Base-by-base conservation (phyloP, 371 early-diverging fungal genomes). In the Funneliformis caledonium region DNA sequence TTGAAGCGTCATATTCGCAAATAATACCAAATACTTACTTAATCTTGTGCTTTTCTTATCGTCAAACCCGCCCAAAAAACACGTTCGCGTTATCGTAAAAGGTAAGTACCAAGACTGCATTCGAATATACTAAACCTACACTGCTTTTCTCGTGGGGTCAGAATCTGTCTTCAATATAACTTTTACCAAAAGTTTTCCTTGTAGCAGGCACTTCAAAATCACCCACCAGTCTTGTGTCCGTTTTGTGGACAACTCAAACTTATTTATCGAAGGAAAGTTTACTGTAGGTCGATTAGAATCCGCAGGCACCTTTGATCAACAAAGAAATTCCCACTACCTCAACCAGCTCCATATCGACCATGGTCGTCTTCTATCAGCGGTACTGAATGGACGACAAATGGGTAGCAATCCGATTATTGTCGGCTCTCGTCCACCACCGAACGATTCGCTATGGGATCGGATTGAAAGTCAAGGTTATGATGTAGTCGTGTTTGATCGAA, bases 231-330 rank as follows among this genome's bases (percentile, higher is more conserved):
- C 14, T 67, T 43, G 64, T 76, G 43, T 64, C 22, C n/a, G 14
- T 76, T 76, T 76, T 47, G 2, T 64, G 3, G 76, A 76, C 47
- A 64, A 76, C 47, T 76, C 76, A 7, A 64, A 26, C 37, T 3
- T 75, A 10, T 59, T 19, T 45, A 37, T 37, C 42, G 61, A 75
- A 37, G 76, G n/a, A 31, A 64, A 64, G 9, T 70, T 16, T 70
- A 70, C 19, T 47, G 47, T 70, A 45, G 70, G 48, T n/a, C 48
- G 22, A 8, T 2, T 70, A 48, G 70, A 48, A 10, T 5, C 47
- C 7, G 68, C 16, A 43, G 33, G 48, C n/a, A 14, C 7, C 6
- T 26, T 45, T 70, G 48, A 70, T 70, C 19, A 2, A n/a, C 4
- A 19, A 22, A 70, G 3, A 70, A 45, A 0, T 45, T n/a, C 14